A percentile compares a stretch with the other conserved stretches of the same genome.
Conservation (phyloP, 768 basidiomycete genomes). For the Amanita exitialis region DNA sequence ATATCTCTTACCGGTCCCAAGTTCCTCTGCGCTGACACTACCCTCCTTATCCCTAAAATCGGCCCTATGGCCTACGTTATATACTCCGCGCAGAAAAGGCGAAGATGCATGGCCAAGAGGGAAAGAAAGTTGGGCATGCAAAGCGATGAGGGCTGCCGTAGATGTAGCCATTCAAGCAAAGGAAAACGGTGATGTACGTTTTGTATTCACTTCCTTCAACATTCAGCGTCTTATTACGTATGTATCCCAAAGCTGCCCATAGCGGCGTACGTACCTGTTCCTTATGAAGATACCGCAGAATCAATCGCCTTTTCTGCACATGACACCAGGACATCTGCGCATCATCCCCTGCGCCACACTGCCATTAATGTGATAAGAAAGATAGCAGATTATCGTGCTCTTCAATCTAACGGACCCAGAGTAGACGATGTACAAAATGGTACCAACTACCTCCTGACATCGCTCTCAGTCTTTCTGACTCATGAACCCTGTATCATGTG, state of each 20-base stretch:
- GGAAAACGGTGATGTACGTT: constrained; percentile 48
- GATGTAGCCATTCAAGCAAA: constrained; percentile 37
- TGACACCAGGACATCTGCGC: constrained; percentile 61
- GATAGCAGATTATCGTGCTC: constrained; percentile 47
- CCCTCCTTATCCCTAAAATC: constrained; percentile 59
- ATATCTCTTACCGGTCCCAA: constrained; percentile 54
- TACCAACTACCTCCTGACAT: constrained; percentile 81
- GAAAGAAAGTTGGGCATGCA: constrained; percentile 64
- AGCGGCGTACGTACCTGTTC: constrained; percentile 56
- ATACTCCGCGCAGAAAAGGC: constrained; percentile 57
- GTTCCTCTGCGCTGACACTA: constrained; percentile 54
- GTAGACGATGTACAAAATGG: constrained; percentile 37
- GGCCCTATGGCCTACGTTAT: constrained; percentile 80
- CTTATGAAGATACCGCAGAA: constrained; percentile 24
- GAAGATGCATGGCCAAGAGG: constrained; percentile 63
- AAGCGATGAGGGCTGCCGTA: constrained; percentile 49
- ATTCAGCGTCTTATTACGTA: neutral
- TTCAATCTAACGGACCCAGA: neutral
- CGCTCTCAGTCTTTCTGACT: constrained; percentile 74
- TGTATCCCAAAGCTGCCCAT: constrained; percentile 51
- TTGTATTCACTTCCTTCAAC: neutral
- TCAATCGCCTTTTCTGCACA: constrained; percentile 36
- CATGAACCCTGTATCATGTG: constrained; percentile 99
- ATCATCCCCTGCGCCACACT: constrained; percentile 82
- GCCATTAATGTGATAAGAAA: constrained; percentile 65